Evolutionary conservation across 2,329 filamentous ascomycete genomes (phyloP), one percentile per base, ranked within the genome.

Genomic region (Allantophomopsis lycopodina): DNA sequence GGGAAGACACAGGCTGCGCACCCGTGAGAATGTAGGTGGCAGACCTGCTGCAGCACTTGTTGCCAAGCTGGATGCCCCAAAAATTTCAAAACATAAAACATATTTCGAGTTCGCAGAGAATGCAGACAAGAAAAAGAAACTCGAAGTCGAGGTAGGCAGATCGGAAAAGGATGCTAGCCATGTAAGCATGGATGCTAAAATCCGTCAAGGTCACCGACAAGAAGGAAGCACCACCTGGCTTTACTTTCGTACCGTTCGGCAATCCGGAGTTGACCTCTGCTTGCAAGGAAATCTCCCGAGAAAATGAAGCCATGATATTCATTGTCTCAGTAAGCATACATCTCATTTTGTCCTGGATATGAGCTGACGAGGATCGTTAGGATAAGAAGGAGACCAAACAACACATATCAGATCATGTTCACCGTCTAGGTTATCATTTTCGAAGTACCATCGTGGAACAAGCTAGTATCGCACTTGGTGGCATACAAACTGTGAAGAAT

Each of bases 31-130:
- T 28, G 23, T 28, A 34, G 32, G 32, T 34, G 14, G 32, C 7
- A 34, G 16, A 17, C 32, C 49, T 17, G 54, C 53, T 8, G 37
- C 51, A 7, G 51, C 53, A 38, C 46, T 58, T 8, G 46, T 53
- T 30, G 55, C 50, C n/a, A 54, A 48, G 39, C 42, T 56, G 36
- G 50, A 53, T 36, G 37, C 48, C 21, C 54, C 55, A 12, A 55
- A 49, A 39, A 42, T 53, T 15, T 28, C 23, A 28, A 55, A 75
- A 51, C 71, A 80, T 54, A 68, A 72, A 47, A 68, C 71, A 12
- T 78, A 76, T 51, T 76, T 75, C 50, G 75, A 80, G 55, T 66
- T 77, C 44, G 69, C 77, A 43, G 70, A 79, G 50, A 80, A 80
- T 50, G 66, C 66, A 42, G 69, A 79, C 46, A 74, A 70, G 53